These are phyloP conservation scores for Dictyostelium capitatum DNA, from an alignment of 78 protist species.

Conservation along the genomic window DNA sequence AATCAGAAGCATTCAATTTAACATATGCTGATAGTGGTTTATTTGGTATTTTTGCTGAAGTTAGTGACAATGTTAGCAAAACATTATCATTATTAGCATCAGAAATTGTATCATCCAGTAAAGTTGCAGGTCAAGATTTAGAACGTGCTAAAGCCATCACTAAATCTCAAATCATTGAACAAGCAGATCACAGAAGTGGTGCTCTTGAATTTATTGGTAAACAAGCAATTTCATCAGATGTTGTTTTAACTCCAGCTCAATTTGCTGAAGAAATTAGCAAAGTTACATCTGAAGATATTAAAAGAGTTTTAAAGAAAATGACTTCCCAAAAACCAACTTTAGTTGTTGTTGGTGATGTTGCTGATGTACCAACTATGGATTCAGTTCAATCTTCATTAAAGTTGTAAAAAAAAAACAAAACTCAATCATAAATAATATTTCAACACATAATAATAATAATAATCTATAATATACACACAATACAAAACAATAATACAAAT, in stretches of 20 bases:
- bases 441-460: background rate
- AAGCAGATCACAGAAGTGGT: constrained; percentile 4
- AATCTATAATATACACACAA: background rate
- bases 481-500: background rate
- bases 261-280: constrained; percentile 38
- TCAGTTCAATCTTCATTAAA: constrained; percentile 26
- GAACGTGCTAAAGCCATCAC: constrained; percentile 57
- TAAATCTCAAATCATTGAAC: constrained; percentile 7
- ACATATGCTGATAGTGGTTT: constrained; percentile 64
- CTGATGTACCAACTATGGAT: constrained; percentile 59
- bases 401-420: constrained; percentile 71
- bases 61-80: constrained; percentile 17
- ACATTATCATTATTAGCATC: constrained; percentile 6
- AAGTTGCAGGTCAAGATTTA: constrained; percentile 52
- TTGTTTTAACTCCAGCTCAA: constrained; percentile 46
- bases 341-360: constrained; percentile 41
- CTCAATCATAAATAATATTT: background rate
- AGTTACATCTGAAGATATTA: constrained; percentile 73
- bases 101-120: constrained; percentile 30
- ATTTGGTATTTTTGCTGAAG: constrained; percentile 49
- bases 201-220: constrained; percentile 79
- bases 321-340: constrained; percentile 61
- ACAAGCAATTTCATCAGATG: constrained; percentile 46
- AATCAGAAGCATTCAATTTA: constrained; percentile 51
- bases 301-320: constrained; percentile 63